Evolutionary conservation across 2,329 filamentous ascomycete genomes (phyloP).

Genomic region (Alternaria rosae): DNA sequence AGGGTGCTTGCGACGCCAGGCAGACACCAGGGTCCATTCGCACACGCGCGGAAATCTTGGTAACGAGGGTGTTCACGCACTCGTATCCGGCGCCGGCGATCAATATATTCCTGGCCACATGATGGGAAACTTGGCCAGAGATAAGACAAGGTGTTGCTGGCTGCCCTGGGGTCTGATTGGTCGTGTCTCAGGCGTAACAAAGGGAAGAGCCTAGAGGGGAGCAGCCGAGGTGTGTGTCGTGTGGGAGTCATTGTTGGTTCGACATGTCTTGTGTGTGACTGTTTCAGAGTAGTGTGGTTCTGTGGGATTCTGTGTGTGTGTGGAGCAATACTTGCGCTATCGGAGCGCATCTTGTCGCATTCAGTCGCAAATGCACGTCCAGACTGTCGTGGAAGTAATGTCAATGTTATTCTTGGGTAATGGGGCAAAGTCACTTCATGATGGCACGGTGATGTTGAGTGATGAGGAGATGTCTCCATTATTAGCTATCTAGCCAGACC

Average conservation of each 20-base stretch:
- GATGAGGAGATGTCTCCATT: conserved; percentile 13
- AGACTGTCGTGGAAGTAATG: neutral
- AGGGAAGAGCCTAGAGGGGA: conserved; percentile 11
- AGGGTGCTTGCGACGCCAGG: conserved; percentile 1
- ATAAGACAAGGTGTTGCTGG: conserved; percentile 10
- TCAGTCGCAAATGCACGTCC: neutral
- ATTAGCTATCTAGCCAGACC: conserved; percentile 15
- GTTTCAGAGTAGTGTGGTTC: conserved; percentile 17
- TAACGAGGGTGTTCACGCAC: conserved; percentile 7
- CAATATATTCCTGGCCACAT: conserved; percentile 26
- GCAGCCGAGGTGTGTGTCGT: conserved; percentile 6
- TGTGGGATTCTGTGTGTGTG: neutral
- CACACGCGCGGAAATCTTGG: neutral
- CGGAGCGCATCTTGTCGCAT: neutral
- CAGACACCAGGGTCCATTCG: conserved; percentile 11
- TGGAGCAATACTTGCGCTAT: neutral
- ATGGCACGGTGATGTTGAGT: conserved; percentile 22
- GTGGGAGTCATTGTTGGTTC: conserved; percentile 6
- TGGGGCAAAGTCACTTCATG: conserved; percentile 18
- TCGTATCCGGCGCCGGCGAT: conserved; percentile 16
- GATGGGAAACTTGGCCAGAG: conserved; percentile 15
- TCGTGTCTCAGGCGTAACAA: conserved; percentile 17
- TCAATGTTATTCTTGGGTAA: conserved; percentile 8
- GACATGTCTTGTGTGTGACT: conserved; percentile 16
- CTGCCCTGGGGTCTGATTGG: conserved; percentile 5